Evolutionary conservation across 305 asterid genomes (phyloP).

Genomic region (Petunia hybrid): DNA sequence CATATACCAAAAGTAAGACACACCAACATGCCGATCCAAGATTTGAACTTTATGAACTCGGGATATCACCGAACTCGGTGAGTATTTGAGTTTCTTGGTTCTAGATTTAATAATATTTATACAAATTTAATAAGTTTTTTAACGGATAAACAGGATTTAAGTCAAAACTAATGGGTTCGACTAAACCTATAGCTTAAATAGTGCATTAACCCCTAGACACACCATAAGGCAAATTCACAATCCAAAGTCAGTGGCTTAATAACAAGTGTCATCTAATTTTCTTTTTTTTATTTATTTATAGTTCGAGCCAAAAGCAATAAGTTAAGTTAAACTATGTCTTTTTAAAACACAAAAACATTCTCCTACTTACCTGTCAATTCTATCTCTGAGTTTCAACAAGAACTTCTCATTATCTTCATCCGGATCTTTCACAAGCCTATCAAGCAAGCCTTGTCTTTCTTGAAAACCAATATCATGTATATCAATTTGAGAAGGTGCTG

Average conservation of each 20-base stretch:
- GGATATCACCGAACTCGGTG: too few species aligned
- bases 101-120: too few species aligned
- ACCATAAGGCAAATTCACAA: not conserved
- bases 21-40: too few species aligned
- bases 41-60: too few species aligned
- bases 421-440: conserved; percentile 51
- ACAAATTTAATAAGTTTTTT: too few species aligned
- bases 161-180: too few species aligned
- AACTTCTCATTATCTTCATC: conserved; percentile 81
- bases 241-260: not conserved
- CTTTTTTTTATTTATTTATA: not conserved
- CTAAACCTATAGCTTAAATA: too few species aligned
- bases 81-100: too few species aligned
- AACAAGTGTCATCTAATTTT: not conserved
- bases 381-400: conserved; percentile 64
- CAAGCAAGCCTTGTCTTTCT: conserved; percentile 62
- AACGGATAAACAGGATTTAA: too few species aligned
- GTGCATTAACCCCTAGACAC: too few species aligned
- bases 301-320: not conserved
- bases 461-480: conserved; percentile 53
- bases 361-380: conserved; percentile 66
- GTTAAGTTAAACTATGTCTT: not conserved
- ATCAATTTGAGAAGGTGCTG: conserved; percentile 52
- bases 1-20: not conserved
- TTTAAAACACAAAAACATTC: not conserved